Evolutionary conservation across 1,284 basidiomycete species (phyloP).

Genomic region (Irpex rosettiformis): DNA sequence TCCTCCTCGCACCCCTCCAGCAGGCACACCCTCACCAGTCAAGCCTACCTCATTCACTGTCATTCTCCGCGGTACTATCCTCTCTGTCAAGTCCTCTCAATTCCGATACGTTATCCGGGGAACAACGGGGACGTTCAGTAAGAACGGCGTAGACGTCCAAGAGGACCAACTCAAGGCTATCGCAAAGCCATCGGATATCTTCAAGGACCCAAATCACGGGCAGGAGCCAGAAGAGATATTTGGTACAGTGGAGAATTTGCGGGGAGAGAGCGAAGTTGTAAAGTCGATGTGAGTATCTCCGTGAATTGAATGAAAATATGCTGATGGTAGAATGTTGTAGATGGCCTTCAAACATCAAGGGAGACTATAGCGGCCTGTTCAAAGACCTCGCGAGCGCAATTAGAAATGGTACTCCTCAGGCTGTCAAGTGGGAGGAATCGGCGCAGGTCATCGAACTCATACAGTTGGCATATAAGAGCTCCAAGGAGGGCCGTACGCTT

Average conservation of each 20-base stretch:
- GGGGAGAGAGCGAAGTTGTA: slow-evolving; percentile 39
- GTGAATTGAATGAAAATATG: not conserved
- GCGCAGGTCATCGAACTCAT: slow-evolving; percentile 70
- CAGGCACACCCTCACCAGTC: slow-evolving; percentile 26
- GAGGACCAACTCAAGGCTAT: slow-evolving; percentile 68
- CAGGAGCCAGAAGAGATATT: slow-evolving; percentile 56
- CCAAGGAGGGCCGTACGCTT: slow-evolving; percentile 54
- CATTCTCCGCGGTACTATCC: slow-evolving; percentile 64
- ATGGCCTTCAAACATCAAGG: slow-evolving; percentile 62
- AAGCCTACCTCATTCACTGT: slow-evolving; percentile 60
- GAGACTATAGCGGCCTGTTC: slow-evolving; percentile 61
- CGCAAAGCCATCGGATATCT: slow-evolving; percentile 42
- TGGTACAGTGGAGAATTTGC: slow-evolving; percentile 57
- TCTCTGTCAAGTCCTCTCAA: slow-evolving; percentile 65
- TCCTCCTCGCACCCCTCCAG: slow-evolving; percentile 23
- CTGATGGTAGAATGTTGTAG: slow-evolving; percentile 29
- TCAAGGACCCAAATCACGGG: slow-evolving; percentile 32
- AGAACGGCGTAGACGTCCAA: slow-evolving; percentile 77
- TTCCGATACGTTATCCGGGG: slow-evolving; percentile 70
- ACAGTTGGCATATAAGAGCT: slow-evolving; percentile 65
- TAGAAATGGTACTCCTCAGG: slow-evolving; percentile 45
- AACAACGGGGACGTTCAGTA: slow-evolving; percentile 68
- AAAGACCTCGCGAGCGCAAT: slow-evolving; percentile 64
- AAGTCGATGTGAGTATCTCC: slow-evolving; percentile 43
- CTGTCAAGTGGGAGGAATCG: slow-evolving; percentile 71